Evolutionary conservation across 2,329 filamentous ascomycete species (phyloP).

Genomic region (Fusarium albidum): DNA sequence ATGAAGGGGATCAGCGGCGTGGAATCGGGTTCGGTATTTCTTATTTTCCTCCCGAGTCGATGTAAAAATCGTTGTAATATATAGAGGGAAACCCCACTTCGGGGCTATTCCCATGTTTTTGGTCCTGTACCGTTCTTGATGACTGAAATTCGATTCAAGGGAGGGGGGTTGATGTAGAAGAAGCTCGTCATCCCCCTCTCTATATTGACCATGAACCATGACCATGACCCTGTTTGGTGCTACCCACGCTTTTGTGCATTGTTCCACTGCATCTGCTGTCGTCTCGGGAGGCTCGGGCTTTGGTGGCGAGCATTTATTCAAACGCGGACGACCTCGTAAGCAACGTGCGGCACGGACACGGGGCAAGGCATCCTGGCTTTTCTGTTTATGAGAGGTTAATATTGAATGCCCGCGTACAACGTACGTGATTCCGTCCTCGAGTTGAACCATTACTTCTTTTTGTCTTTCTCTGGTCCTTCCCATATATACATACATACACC

Average conservation of each 20-base stretch:
- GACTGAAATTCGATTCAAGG: background rate
- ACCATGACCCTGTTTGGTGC: no score
- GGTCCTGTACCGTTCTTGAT: constrained; percentile 1
- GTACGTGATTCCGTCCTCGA: constrained; percentile 19
- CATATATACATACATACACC: constrained; percentile 27
- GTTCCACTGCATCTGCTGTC: no score
- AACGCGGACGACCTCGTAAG: no score
- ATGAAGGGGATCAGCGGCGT: constrained; percentile 16
- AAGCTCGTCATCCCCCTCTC: no score
- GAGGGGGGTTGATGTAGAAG: no score
- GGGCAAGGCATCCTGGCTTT: background rate
- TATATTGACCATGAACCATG: no score
- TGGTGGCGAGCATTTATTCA: constrained; percentile 26
- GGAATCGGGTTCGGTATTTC: background rate
- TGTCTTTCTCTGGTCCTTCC: constrained; percentile 13
- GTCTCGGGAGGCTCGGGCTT: constrained; percentile 24
- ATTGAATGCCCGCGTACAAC: constrained; percentile 23
- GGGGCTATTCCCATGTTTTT: background rate
- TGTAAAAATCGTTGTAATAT: constrained; percentile 37
- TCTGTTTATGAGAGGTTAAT: background rate
- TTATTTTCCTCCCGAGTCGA: constrained; percentile 1
- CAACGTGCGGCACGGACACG: no score
- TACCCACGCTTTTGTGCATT: no score
- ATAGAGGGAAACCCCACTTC: constrained; percentile 18
- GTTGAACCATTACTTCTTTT: no score